Conservation (phyloP, 1,139 yeast genomes). For the Candida pseudocylindracea region DNA sequence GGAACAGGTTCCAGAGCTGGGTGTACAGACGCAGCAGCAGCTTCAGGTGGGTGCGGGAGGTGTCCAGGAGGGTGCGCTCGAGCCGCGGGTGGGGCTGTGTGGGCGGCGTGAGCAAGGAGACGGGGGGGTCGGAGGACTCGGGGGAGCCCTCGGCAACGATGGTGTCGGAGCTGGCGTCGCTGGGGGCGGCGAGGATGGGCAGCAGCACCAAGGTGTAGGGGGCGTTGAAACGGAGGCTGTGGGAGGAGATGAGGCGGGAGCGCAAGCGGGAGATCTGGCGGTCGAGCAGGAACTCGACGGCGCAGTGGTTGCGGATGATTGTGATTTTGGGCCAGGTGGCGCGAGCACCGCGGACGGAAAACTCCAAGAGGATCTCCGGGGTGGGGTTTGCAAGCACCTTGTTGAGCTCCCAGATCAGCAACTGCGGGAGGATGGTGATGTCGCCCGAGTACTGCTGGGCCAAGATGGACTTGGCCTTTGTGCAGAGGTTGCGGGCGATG, state of each 20-base stretch:
- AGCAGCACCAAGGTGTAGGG: too few species aligned
- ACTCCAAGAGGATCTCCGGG: constrained; percentile 45
- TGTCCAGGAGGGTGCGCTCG: too few species aligned
- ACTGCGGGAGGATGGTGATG: constrained; percentile 72
- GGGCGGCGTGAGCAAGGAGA: too few species aligned
- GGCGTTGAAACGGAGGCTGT: constrained; percentile 2
- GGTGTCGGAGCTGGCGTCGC: too few species aligned
- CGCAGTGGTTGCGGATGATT: constrained; percentile 69
- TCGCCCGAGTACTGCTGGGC: constrained; percentile 87
- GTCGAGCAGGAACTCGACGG: constrained; percentile 74
- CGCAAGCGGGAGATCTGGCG: constrained; percentile 47
- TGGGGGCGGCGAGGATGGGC: too few species aligned
- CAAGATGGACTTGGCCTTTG: constrained; percentile 51
- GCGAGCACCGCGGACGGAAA: constrained; percentile 63
- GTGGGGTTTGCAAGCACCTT: constrained; percentile 64
- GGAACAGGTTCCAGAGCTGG: too few species aligned
- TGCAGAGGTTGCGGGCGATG: constrained; percentile 44
- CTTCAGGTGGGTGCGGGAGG: too few species aligned
- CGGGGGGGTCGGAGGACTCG: too few species aligned
- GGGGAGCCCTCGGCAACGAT: too few species aligned
- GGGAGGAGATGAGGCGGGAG: constrained; percentile 32
- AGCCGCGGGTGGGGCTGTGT: too few species aligned
- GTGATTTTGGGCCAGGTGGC: constrained; percentile 90
- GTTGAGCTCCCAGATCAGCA: constrained; percentile 31
- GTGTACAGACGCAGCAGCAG: too few species aligned